phyloP scores from a whole-genome alignment of 495 filamentous ascomycete genomes.

The Lophium mytilinum region DNA sequence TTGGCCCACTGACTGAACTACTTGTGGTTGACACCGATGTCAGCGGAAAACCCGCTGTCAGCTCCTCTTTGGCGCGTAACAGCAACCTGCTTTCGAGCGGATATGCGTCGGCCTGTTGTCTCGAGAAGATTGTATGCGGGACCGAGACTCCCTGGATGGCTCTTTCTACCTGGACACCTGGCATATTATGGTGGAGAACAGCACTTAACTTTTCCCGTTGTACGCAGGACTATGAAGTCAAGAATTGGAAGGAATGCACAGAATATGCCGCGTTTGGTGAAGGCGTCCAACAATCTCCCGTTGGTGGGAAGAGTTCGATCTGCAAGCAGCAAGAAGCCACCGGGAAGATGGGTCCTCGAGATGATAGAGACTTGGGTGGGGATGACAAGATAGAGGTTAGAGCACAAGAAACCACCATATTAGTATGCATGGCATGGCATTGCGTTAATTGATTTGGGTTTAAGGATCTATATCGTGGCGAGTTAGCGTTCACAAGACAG shows the following conservation, averaged over 20 bases:
- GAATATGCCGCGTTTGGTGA: slow-evolving; percentile 73
- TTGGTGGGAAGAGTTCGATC: slow-evolving; percentile 28
- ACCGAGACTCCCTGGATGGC: slow-evolving; percentile 78
- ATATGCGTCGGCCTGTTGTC: slow-evolving; percentile 57
- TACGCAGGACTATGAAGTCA: slow-evolving; percentile 92
- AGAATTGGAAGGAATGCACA: slow-evolving; percentile 89
- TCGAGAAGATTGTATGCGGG: slow-evolving; percentile 65
- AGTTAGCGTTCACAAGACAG: too few species aligned
- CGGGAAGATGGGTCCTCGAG: slow-evolving; percentile 25
- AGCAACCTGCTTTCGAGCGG: too few species aligned
- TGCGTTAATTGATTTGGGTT: too few species aligned
- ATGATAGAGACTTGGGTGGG: too few species aligned
- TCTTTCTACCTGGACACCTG: slow-evolving; percentile 81
- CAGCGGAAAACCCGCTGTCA: too few species aligned
- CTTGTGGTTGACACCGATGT: too few species aligned
- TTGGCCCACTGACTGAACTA: too few species aligned
- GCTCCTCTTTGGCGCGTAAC: too few species aligned
- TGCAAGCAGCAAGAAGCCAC: slow-evolving; percentile 19
- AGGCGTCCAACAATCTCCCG: slow-evolving; percentile 60
- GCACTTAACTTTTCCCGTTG: slow-evolving; percentile 87
- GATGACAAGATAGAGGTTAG: too few species aligned
- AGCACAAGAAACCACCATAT: too few species aligned
- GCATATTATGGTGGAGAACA: slow-evolving; percentile 81
- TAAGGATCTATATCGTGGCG: too few species aligned
- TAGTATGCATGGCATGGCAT: too few species aligned